Evolutionary conservation across 2,329 filamentous ascomycete genomes (phyloP).

Genomic region (Trichoderma hamatum): DNA sequence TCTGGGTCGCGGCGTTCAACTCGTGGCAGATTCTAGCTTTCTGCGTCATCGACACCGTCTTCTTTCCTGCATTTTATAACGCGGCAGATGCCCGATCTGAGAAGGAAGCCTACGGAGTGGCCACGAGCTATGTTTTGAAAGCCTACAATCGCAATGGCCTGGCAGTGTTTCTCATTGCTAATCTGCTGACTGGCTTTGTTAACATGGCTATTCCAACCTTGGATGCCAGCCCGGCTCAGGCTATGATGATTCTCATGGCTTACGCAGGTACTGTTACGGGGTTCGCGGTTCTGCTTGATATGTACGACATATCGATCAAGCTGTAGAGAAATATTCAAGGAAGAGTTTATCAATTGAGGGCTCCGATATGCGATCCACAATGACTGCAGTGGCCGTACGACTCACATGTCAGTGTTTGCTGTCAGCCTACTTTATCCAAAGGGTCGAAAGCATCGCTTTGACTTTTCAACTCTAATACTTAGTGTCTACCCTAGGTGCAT

Average conservation of each 20-base stretch:
- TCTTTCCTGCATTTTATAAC: slow-evolving; percentile 74
- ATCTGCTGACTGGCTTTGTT: slow-evolving; percentile 83
- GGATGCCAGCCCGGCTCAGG: slow-evolving; percentile 62
- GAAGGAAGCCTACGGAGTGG: slow-evolving; percentile 63
- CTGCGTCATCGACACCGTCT: slow-evolving; percentile 73
- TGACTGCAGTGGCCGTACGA: not conserved
- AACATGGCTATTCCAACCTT: slow-evolving; percentile 87
- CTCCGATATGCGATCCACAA: not conserved
- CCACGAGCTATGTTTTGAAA: slow-evolving; percentile 79
- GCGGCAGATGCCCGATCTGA: slow-evolving; percentile 60
- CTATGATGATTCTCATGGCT: slow-evolving; percentile 73
- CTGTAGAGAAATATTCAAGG: slow-evolving; percentile 47
- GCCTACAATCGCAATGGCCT: slow-evolving; percentile 90
- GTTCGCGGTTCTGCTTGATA: slow-evolving; percentile 68
- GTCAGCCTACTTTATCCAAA: not conserved
- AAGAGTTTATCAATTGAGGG: not conserved
- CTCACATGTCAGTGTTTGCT: not conserved
- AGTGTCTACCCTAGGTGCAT: not conserved
- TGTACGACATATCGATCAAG: slow-evolving; percentile 70
- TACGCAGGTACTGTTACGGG: slow-evolving; percentile 72
- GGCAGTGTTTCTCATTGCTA: slow-evolving; percentile 81
- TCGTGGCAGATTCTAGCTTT: slow-evolving; percentile 78
- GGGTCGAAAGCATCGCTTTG: not conserved
- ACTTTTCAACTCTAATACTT: not conserved
- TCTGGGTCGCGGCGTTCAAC: slow-evolving; percentile 95